Percentiles rank a stretch among this genome's conserved stretches.
phyloP scores from a whole-genome alignment of 108 stramenopile genomes.

The Asterionellopsis glacialis region DNA sequence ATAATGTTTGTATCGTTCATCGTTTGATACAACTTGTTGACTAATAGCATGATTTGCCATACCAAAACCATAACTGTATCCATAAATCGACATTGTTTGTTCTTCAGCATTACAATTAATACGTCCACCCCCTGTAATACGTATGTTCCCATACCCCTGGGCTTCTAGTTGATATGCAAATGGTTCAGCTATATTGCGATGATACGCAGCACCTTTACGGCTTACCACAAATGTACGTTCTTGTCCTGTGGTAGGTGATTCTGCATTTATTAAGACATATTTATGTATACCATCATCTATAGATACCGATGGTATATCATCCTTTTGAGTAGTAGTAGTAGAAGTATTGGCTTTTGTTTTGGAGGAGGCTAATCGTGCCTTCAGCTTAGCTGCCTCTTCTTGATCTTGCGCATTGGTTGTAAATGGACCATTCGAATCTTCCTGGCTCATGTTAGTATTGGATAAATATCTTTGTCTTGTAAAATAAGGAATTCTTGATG shows the following conservation, averaged over 20 bases:
- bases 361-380: constrained; percentile 32
- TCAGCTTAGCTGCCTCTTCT: constrained; percentile 50
- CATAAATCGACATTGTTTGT: constrained; percentile 63
- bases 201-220: constrained; percentile 52
- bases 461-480: too few species aligned
- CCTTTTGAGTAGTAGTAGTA: background rate
- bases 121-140: constrained; percentile 72
- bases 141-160: constrained; percentile 53
- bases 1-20: constrained; percentile 48
- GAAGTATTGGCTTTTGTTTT: constrained; percentile 4
- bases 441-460: too few species aligned
- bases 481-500: too few species aligned
- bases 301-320: constrained; percentile 47
- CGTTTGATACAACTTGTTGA: constrained; percentile 46
- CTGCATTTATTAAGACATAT: constrained; percentile 70
- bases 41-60: constrained; percentile 63
- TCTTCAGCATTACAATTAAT: constrained; percentile 39
- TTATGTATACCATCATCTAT: constrained; percentile 75
- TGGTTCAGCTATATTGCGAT: constrained; percentile 77
- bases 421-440: background rate
- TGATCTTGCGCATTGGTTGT: constrained; percentile 79
- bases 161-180: constrained; percentile 48
- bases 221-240: constrained; percentile 56
- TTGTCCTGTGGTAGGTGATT: constrained; percentile 12
- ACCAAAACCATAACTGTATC: constrained; percentile 80